These are phyloP conservation scores for Trichoderma pleuroti DNA, from an alignment of 2,329 filamentous ascomycete genomes.

Conservation along the genomic window DNA sequence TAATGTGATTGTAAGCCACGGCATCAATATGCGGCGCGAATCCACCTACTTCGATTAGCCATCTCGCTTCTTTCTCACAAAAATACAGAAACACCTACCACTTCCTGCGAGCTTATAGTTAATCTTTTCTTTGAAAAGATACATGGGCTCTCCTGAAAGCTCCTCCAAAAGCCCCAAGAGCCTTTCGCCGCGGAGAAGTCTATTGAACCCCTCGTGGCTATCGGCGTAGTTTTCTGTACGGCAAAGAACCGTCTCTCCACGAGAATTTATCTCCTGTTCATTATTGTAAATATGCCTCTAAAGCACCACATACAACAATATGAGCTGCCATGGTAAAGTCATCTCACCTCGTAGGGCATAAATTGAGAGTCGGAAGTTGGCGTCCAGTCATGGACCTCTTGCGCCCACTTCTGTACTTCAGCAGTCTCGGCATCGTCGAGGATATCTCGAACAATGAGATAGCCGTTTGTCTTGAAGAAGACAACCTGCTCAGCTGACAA, in stretches of 20 bases:
- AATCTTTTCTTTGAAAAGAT: constrained; percentile 3
- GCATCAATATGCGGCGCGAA: constrained; percentile 6
- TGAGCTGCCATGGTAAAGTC: too few species aligned
- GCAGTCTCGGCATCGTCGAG: neutral
- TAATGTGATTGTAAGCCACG: neutral
- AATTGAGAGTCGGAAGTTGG: neutral
- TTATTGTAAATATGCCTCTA: neutral
- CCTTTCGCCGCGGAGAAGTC: neutral
- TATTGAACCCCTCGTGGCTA: neutral
- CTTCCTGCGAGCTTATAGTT: constrained; percentile 2
- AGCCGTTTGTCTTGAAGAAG: neutral
- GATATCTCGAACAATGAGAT: constrained; percentile 1
- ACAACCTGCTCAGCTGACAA: neutral
- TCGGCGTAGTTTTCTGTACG: neutral
- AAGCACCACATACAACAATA: neutral
- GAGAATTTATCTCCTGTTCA: neutral
- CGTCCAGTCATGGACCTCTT: constrained; percentile 6
- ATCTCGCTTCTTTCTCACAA: neutral
- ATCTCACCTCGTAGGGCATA: constrained; percentile 1
- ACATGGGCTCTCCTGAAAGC: neutral
- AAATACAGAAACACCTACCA: neutral
- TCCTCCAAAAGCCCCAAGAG: neutral
- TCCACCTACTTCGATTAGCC: neutral
- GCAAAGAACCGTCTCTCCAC: neutral
- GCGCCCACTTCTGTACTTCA: neutral